Base-by-base conservation (phyloP, 306 rosid genomes). In the Ochetophila trinervis region DNA sequence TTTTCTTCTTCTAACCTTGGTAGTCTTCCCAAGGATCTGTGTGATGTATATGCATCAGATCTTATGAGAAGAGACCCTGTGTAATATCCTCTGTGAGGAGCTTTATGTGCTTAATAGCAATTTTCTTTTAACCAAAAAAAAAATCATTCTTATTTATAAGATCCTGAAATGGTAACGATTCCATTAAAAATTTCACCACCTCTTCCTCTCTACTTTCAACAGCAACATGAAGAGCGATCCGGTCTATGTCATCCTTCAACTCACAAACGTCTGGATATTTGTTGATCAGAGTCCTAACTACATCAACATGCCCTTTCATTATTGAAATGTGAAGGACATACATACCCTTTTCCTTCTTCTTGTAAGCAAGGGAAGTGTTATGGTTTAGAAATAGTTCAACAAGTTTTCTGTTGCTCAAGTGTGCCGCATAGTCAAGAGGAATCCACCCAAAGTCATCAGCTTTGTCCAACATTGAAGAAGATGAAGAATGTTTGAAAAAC, bases 391-490 rank as follows among this genome's bases (percentile, higher is more conserved):
- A 13, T 5, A 20, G 8, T 35, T 8, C 3, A 23, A 47, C 49
- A 0, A 21, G 60, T 22, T 23, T 11, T 8, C 10, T 13, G 18
- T 72, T 57, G 21, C 71, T 66, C 1, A 5, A 19, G 19, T 21
- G 22, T 22, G 77, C 71, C 8, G 77, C 77, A 14, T 72, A 72
- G 19, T 72, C 66, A 7, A 64, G 22, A 1, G 77, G 77, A 30
- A 48, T 65, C 77, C 77, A 72, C 17, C 66, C 71, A 12, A 48
- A 22, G 6, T 45, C 49, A n/a, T 65, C 77, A 0, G 35, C 66
- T 4, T 21, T 18, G 49, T 36, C 49, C 0, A 57, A 34, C 9
- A 8, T 52, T 3, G 2, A 6, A 0, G 59, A n/a, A 27, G 32
- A n/a, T n/a, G n/a, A 27, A 2, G 42, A 59, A 10, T 35, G 11